These are phyloP conservation scores for Miscanthus sacchariflorus DNA, from an alignment of 202 grass and related monocot species.

Conservation along the genomic window DNA sequence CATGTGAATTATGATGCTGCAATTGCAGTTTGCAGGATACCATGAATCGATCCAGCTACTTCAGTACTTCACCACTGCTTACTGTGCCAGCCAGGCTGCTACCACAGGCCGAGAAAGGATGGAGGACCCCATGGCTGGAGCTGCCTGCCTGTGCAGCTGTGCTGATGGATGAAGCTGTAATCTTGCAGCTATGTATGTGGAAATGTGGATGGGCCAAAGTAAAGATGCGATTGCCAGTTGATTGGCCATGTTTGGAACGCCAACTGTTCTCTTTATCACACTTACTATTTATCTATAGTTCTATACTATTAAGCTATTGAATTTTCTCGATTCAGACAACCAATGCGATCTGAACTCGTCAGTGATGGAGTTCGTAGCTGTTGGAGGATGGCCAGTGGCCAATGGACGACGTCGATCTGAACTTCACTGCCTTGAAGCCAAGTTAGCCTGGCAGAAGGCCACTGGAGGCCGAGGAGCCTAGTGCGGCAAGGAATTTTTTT, in stretches of 20 bases:
- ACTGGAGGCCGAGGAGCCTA: too few relatives aligned
- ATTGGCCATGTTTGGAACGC: background rate
- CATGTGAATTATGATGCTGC: background rate
- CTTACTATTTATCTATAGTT: background rate
- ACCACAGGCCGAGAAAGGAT: background rate
- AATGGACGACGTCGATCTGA: too few relatives aligned
- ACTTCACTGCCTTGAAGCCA: too few relatives aligned
- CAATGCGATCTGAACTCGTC: background rate
- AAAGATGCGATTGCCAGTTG: background rate
- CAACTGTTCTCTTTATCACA: background rate
- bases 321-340: background rate
- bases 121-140: background rate
- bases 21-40: background rate
- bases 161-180: background rate
- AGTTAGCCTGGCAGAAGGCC: too few relatives aligned
- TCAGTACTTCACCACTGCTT: background rate
- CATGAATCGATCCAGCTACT: slow-evolving; percentile 7
- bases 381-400: too few relatives aligned
- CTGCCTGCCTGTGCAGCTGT: background rate
- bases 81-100: background rate
- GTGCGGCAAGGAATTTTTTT: too few relatives aligned
- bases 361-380: too few relatives aligned
- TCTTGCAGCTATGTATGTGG: background rate
- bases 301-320: too few relatives aligned
- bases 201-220: background rate